These are phyloP conservation scores for Inonotus hispidus DNA, from an alignment of 1,284 basidiomycete genomes.

Conservation along the genomic window DNA sequence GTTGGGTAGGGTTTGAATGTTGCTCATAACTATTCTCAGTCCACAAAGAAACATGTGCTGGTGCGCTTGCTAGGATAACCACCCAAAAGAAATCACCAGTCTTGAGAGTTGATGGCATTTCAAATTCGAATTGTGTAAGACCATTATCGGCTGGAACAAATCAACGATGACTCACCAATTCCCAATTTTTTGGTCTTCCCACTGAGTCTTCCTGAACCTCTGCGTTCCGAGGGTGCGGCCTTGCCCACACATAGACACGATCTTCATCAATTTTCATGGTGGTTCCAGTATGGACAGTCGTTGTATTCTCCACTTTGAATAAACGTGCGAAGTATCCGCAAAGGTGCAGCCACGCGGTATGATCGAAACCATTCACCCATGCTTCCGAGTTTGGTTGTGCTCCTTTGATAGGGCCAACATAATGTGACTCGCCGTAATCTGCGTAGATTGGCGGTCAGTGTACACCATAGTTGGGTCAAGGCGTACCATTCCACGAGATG, in stretches of 20 bases:
- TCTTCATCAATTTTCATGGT: constrained; percentile 49
- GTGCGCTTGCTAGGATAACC: constrained; percentile 40
- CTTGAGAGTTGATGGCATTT: background rate
- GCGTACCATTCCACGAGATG: constrained; percentile 51
- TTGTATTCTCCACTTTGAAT: constrained; percentile 60
- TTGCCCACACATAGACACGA: constrained; percentile 65
- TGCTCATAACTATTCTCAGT: constrained; percentile 28
- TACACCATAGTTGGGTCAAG: background rate
- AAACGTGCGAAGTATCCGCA: constrained; percentile 66
- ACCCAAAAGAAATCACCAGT: constrained; percentile 38
- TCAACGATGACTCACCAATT: constrained; percentile 34
- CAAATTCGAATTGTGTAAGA: background rate
- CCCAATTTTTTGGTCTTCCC: constrained; percentile 49
- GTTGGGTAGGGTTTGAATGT: background rate
- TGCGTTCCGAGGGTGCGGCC: constrained; percentile 63
- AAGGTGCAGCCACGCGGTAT: constrained; percentile 61
- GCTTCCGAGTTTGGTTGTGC: constrained; percentile 56
- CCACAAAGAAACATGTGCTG: constrained; percentile 47
- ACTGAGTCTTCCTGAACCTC: constrained; percentile 42
- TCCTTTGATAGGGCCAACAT: constrained; percentile 65
- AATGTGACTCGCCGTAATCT: constrained; percentile 55
- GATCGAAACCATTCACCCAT: constrained; percentile 64
- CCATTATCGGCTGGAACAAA: constrained; percentile 6
- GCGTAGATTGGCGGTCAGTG: background rate
- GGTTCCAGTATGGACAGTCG: constrained; percentile 4